Percentiles rank a stretch among this genome's conserved stretches.
Conservation (phyloP, 75 land plant genomes). For the Sequoiadendron giganteum region DNA sequence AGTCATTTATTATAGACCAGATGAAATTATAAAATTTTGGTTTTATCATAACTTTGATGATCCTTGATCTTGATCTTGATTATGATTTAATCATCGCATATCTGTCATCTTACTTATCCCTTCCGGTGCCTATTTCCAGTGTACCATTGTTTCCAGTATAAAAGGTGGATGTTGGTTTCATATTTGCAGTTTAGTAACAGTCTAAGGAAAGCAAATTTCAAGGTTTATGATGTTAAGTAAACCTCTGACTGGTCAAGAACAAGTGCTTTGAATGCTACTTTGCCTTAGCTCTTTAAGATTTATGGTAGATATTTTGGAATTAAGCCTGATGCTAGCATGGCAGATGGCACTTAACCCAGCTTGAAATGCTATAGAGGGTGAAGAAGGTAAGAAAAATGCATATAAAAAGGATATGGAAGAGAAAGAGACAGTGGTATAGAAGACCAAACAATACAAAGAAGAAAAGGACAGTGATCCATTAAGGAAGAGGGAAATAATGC, state of each 20-base stretch:
- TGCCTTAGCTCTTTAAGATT: not conserved
- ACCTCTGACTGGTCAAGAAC: not conserved
- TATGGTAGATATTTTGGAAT: not conserved
- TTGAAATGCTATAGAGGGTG: not conserved
- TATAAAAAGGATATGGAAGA: not conserved
- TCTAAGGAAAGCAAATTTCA: not conserved
- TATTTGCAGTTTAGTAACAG: not conserved
- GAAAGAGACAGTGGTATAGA: not conserved
- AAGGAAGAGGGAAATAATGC: not conserved
- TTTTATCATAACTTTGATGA: not conserved
- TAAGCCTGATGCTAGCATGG: not conserved
- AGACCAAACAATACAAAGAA: not conserved
- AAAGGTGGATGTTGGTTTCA: not conserved
- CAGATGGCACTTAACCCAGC: not conserved
- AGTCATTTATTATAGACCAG: not conserved
- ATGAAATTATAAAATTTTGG: not conserved
- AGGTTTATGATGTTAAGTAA: not conserved
- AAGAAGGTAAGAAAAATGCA: not conserved
- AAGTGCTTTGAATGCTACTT: not conserved
- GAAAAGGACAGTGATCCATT: not conserved
- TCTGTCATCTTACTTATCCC: not conserved
- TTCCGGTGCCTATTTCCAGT: not conserved
- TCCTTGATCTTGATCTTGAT: not conserved
- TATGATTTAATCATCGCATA: not conserved
- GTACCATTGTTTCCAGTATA: not conserved